Base-by-base conservation (phyloP, 1,284 basidiomycete species). In the Austroboletus novae-zelandiae region DNA sequence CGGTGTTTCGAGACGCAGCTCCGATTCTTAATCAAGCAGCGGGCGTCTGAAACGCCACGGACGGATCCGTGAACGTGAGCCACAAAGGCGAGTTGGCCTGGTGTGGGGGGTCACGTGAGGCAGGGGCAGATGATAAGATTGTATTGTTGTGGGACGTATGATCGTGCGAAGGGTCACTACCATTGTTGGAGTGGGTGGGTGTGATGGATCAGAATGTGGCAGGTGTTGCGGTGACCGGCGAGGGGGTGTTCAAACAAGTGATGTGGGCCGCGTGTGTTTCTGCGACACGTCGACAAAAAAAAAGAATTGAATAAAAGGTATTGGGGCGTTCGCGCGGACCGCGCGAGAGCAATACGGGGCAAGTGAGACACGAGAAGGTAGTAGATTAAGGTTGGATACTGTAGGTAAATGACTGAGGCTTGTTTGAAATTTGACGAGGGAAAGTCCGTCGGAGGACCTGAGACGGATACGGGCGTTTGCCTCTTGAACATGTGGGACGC, bases 341-440 rank as follows among this genome's bases (percentile, higher is more conserved):
- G 18, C 35, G 39, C 7, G 39, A 25, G 43, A 49, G 46, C 34
- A 48, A 63, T 58, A 63, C 59, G 61, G 61, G 64, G 52, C 53
- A 58, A 44, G 48, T 50, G 50, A 60, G 61, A 60, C 59, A 43
- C 31, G 20, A 25, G 30, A 45, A 30, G 48, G 40, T 43, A 50
- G 42, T 42, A 25, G 40, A 20, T 47, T 50, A 50, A 59, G 59
- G 54, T 57, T 57, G 48, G 50, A 51, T 43, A 48, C 39, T 39
- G 51, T 51, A 43, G 43, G 49, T 23, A 40, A 35, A n/a, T 43
- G 47, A 41, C 40, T 25, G 44, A 39, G 5, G 44, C 39, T 15
- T 27, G 39, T 25, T 62, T 66, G 64, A 62, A 66, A 66, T 61
- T 54, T 17, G 27, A 34, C 50, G 40, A 51, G 48, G 58, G 47